phyloP scores from a whole-genome alignment of 495 filamentous ascomycete species.

The Hyaloscypha hepaticicola region DNA sequence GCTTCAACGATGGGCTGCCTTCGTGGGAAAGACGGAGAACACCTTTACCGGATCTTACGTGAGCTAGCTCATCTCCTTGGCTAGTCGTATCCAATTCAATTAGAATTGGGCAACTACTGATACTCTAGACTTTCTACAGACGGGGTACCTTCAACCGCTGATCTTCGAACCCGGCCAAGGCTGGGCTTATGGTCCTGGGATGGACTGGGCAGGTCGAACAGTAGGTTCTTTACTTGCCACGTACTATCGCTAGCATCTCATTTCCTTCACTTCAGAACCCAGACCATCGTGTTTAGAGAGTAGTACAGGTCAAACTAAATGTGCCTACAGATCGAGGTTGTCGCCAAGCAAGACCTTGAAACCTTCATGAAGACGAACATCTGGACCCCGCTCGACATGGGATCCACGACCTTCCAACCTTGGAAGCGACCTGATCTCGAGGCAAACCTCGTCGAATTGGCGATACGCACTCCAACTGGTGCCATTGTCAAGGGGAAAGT shows the following conservation, averaged over 20 bases:
- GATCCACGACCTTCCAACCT: slow-evolving; percentile 33
- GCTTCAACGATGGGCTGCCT: slow-evolving; percentile 27
- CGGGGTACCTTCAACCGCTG: slow-evolving; percentile 36
- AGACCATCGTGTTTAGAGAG: no score
- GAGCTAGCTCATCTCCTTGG: not conserved
- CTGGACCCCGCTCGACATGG: slow-evolving; percentile 45
- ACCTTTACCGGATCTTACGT: slow-evolving; percentile 23
- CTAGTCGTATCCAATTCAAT: slow-evolving; percentile 28
- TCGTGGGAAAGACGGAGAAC: slow-evolving; percentile 20
- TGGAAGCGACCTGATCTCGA: not conserved
- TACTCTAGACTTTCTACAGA: no score
- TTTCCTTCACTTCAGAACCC: not conserved
- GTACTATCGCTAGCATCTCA: no score
- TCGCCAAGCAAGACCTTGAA: slow-evolving; percentile 35
- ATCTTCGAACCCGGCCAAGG: slow-evolving; percentile 45
- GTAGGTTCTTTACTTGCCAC: slow-evolving; percentile 1
- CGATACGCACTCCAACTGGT: not conserved
- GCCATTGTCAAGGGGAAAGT: not conserved
- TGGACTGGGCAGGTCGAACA: slow-evolving; percentile 47
- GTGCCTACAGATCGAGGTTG: slow-evolving; percentile 22
- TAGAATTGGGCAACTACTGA: no score
- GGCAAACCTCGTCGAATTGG: not conserved
- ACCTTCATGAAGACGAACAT: slow-evolving; percentile 48
- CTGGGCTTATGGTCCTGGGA: slow-evolving; percentile 46
- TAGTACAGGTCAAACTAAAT: not conserved